Conservation (phyloP, 2,329 filamentous ascomycete species). For the Diplodia scrobiculata region DNA sequence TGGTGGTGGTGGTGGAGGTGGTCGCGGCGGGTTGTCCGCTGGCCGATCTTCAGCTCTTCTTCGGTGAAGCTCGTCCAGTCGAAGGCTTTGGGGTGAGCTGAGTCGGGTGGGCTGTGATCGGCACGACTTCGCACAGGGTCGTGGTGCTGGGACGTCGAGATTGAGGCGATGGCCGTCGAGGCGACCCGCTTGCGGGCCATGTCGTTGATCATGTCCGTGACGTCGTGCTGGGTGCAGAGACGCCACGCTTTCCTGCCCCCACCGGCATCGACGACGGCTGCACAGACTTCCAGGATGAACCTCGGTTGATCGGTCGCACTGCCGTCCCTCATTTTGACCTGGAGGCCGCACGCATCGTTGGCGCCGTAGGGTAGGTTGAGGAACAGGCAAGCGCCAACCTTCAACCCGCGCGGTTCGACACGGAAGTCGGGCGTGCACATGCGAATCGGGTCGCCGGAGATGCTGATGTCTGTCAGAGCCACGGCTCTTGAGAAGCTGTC, state of each 20-base stretch:
- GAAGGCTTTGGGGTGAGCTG: neutral
- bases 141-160: neutral
- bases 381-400: constrained; percentile 15
- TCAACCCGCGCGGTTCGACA: constrained; percentile 6
- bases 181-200: neutral
- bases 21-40: neutral
- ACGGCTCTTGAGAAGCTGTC: neutral
- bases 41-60: neutral
- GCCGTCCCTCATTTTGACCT: constrained; percentile 15
- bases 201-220: constrained; percentile 1
- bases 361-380: constrained; percentile 22
- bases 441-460: constrained; percentile 4
- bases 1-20: neutral
- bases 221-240: constrained; percentile 17
- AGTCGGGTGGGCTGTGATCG: no score
- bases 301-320: neutral
- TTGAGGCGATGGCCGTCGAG: neutral
- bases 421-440: constrained; percentile 2
- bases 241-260: constrained; percentile 8
- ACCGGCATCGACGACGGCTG: neutral
- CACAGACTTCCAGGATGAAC: constrained; percentile 8
- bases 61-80: constrained; percentile 18
- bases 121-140: neutral
- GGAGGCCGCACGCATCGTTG: constrained; percentile 7
- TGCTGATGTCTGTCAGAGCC: constrained; percentile 13